Evolutionary conservation across 2,329 filamentous ascomycete genomes (phyloP).

Genomic region (Cladosporium colombiae): DNA sequence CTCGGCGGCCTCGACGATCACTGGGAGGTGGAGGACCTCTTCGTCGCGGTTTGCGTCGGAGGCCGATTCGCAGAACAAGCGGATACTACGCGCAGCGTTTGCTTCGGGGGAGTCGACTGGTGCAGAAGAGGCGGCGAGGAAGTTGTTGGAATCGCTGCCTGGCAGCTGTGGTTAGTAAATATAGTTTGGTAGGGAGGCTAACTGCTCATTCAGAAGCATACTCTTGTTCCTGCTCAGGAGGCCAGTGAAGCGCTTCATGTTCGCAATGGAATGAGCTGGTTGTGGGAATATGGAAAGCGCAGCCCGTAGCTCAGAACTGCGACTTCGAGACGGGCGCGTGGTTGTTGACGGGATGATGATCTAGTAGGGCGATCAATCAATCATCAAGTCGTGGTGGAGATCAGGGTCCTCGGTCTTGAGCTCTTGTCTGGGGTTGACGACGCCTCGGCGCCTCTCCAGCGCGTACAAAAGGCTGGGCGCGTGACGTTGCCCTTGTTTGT

Average conservation of each 20-base stretch:
- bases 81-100: slow-evolving; percentile 66
- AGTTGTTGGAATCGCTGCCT: slow-evolving; percentile 15
- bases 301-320: background rate
- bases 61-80: slow-evolving; percentile 75
- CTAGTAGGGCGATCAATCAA: slow-evolving; percentile 12
- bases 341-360: background rate
- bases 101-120: slow-evolving; percentile 61
- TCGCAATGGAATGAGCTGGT: background rate
- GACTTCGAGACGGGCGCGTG: background rate
- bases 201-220: background rate
- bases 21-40: slow-evolving; percentile 88
- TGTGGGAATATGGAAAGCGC: background rate
- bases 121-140: slow-evolving; percentile 1
- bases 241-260: slow-evolving; percentile 24
- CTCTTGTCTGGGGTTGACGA: slow-evolving; percentile 1
- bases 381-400: slow-evolving; percentile 2
- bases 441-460: background rate
- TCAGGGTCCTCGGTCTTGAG: slow-evolving; percentile 4
- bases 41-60: slow-evolving; percentile 65
- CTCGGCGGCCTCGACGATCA: slow-evolving; percentile 92
- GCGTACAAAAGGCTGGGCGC: background rate
- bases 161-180: background rate
- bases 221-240: slow-evolving; percentile 26
- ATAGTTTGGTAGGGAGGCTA: background rate
- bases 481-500: slow-evolving; percentile 4